Percentiles rank a stretch among this genome's conserved stretches.
Conservation (phyloP, 129 eudicot genomes). For the Artemisia argyi region DNA sequence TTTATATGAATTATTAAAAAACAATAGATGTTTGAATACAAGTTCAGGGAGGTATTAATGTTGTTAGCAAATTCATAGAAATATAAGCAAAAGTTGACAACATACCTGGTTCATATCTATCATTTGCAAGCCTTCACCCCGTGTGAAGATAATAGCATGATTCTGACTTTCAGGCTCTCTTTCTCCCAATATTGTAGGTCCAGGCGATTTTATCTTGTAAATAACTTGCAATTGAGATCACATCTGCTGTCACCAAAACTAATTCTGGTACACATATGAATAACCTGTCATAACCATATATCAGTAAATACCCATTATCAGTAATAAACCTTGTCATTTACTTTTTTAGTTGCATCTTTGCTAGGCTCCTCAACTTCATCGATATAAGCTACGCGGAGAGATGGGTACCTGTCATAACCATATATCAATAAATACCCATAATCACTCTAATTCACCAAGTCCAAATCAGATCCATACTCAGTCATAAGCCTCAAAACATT, state of each 20-base stretch:
- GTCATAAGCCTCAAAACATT: neutral
- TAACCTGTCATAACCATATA: neutral
- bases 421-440: too few relatives aligned
- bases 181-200: conserved; percentile 83
- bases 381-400: conserved; percentile 89
- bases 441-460: too few relatives aligned
- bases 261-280: conserved; percentile 30
- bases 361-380: conserved; percentile 93
- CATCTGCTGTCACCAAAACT: neutral
- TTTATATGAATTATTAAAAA: too few relatives aligned
- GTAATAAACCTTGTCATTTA: conserved; percentile 57
- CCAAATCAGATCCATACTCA: neutral
- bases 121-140: conserved; percentile 87
- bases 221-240: conserved; percentile 40
- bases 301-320: too few relatives aligned
- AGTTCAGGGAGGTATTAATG: too few relatives aligned
- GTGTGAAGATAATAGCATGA: conserved; percentile 86
- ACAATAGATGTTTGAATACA: too few relatives aligned
- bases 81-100: neutral
- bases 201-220: conserved; percentile 80
- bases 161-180: conserved; percentile 94
- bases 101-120: conserved; percentile 94
- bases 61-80: too few relatives aligned
- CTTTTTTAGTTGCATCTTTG: conserved; percentile 42
- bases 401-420: conserved; percentile 40